These are phyloP conservation scores for Hypholoma fasciculare DNA, from an alignment of 768 basidiomycete genomes.

Conservation along the genomic window DNA sequence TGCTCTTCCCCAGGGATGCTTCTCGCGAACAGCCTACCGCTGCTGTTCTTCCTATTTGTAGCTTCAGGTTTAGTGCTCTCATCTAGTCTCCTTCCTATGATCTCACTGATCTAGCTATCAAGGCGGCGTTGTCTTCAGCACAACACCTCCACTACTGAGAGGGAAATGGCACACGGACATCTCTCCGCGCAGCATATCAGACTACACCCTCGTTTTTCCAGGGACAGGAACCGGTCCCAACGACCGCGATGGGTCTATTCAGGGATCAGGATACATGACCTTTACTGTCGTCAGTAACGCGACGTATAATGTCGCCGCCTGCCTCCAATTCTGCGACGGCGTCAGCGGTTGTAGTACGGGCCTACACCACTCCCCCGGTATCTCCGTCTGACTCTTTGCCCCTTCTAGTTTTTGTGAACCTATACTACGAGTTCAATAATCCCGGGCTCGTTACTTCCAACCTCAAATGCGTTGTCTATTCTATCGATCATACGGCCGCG, in stretches of 20 bases:
- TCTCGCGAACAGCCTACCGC: no score
- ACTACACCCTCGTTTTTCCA: conserved; percentile 29
- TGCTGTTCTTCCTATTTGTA: no score
- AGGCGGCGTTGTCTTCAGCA: no score
- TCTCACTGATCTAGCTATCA: no score
- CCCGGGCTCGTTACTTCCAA: conserved; percentile 40
- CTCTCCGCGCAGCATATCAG: conserved; percentile 10
- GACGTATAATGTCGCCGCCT: conserved; percentile 44
- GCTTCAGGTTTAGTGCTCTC: no score
- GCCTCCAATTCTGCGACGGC: conserved; percentile 38
- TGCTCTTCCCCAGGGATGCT: no score
- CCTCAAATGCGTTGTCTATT: conserved; percentile 47
- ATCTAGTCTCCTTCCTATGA: no score
- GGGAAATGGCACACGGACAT: no score
- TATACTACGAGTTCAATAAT: conserved; percentile 53
- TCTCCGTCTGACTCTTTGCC: background rate
- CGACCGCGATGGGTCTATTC: conserved; percentile 41
- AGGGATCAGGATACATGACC: conserved; percentile 49
- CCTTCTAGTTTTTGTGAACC: conserved; percentile 43
- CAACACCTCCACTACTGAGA: no score
- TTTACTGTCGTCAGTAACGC: conserved; percentile 43
- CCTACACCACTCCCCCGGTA: background rate
- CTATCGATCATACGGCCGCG: conserved; percentile 37
- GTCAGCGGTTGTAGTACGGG: conserved; percentile 38
- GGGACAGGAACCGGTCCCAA: conserved; percentile 32